Conservation (phyloP, 768 basidiomycete species). For the Leccinum rimulosum region DNA sequence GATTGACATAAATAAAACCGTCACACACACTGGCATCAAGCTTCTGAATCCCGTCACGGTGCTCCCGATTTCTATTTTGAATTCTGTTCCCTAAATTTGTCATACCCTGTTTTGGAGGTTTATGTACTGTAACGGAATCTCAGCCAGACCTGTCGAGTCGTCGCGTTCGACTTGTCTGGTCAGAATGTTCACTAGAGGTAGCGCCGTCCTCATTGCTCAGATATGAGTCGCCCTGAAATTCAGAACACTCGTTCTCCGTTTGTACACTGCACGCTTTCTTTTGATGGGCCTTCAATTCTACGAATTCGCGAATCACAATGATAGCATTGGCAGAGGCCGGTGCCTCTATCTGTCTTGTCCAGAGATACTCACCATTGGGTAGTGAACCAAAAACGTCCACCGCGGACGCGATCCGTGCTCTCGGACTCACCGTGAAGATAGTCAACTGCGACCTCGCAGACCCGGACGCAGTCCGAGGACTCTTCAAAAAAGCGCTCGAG, state of each 20-base stretch:
- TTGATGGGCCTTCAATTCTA: conserved; percentile 10
- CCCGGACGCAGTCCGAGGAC: conserved; percentile 44
- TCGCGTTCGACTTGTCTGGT: conserved; percentile 63
- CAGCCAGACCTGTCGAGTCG: no score
- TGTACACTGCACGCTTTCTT: conserved; percentile 12
- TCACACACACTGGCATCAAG: conserved; percentile 19
- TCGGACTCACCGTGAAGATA: conserved; percentile 38
- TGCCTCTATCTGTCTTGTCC: conserved; percentile 47
- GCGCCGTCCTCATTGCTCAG: conserved; percentile 30
- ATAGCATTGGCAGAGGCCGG: conserved; percentile 55
- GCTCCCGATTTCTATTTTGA: conserved; percentile 26
- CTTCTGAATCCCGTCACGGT: conserved; percentile 24
- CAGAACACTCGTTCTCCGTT: conserved; percentile 16
- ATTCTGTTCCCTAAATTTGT: conserved; percentile 20
- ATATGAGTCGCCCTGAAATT: conserved; percentile 3
- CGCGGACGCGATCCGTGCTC: conserved; percentile 34
- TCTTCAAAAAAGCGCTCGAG: conserved; percentile 49
- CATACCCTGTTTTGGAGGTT: conserved; percentile 23
- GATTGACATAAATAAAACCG: no score
- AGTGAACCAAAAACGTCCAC: conserved; percentile 36
- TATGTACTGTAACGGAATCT: conserved; percentile 20
- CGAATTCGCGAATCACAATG: conserved; percentile 42
- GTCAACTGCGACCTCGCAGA: conserved; percentile 58
- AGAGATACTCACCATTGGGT: conserved; percentile 40
- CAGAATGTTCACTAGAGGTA: conserved; percentile 70